Evolutionary conservation across 73 alveolate genomes (phyloP), one percentile per base, ranked within the genome.

Genomic region (Blepharisma japonicum): DNA sequence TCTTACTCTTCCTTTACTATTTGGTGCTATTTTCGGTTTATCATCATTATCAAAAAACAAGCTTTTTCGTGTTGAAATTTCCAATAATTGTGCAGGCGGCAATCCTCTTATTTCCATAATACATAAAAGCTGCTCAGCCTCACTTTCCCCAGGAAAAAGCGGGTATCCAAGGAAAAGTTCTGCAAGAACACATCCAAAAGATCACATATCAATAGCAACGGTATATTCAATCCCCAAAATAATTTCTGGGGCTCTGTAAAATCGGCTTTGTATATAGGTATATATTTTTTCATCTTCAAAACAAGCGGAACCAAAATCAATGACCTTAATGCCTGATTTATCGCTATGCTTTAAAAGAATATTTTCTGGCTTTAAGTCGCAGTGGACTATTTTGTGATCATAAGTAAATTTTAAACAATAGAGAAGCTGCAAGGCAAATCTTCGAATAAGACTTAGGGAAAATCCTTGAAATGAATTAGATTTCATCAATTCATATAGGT

Each of bases 231-330:
- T 85, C 7, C 99, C 99, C 45, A 96, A 90, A 70, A 96, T 94
- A 8, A 96, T 94, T 81, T 96, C 99, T 23, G 99, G 99, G 7
- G 98, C 97, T 80, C 99, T 71, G 83, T 96, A 96, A 80, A 90
- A 94, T 72, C 99, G 71, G 67, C 97, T 87, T 76, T 96, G 91
- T 6, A 96, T 94, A 71, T 95, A 92, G 14, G 98, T 92, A 74
- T 92, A 92, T 14, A 90, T 83, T 54, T 84, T 56, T 79, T 90
- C 87, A 2, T 77, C 89, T 42, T 81, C 90, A 68, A 87, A 92
- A 71, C 98, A 92, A 45, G 92, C 71, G 6, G 94, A 83, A 5
- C 98, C 98, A 81, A 92, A 92, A 80, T 92, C 98, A 46, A 91
- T 92, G 39, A 92, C 55, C 77, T 86, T 92, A 20, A 92, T 81